Evolutionary conservation across 169 alveolate species (phyloP), one percentile per base, ranked within the genome.

Genomic region (Condylostoma magnum): DNA sequence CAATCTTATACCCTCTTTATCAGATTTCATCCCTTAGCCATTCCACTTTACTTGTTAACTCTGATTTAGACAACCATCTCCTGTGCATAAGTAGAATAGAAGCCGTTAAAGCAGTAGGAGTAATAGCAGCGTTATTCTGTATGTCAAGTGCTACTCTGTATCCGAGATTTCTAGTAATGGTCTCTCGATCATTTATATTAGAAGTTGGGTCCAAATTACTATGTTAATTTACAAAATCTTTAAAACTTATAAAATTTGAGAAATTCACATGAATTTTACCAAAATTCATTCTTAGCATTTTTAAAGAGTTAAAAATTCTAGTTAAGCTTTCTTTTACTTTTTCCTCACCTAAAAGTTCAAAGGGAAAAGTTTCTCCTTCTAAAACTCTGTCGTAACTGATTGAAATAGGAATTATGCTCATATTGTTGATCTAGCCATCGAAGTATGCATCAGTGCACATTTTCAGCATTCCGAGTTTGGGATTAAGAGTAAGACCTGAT

Each of bases 321-420:
- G 69, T 28, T 3, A 83, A 36, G 27, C 79, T 48, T 71, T 86
- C 93, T 48, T 82, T 79, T 8, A 86, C 89, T 44, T 86, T 86
- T 27, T 81, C 83, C 60, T 80, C 90, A 15, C 93, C 93, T 38
- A 79, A 58, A 27, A 86, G 63, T 51, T 86, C 93, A 38, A 54
- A 65, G 6, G 93, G 93, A 81, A 79, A 86, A 12, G 89, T 82
- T 31, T 86, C 90, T 31, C 87, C 93, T 68, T 86, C 93, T 41
- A 83, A 55, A 5, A 85, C 89, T 56, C 86, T 79, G 5, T 84
- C 79, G 63, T 86, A 86, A 66, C 80, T 83, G 48, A 86, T 77
- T 6, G 93, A 80, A 15, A 86, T 76, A 28, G 93, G 93, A 37
- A 86, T 53, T 18, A 86, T 77, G 22, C 76, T 50, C 4, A 82